Evolutionary conservation across 2,329 filamentous ascomycete species (phyloP), one percentile per base, ranked within the genome.

Genomic region (Colletotrichum costaricense): DNA sequence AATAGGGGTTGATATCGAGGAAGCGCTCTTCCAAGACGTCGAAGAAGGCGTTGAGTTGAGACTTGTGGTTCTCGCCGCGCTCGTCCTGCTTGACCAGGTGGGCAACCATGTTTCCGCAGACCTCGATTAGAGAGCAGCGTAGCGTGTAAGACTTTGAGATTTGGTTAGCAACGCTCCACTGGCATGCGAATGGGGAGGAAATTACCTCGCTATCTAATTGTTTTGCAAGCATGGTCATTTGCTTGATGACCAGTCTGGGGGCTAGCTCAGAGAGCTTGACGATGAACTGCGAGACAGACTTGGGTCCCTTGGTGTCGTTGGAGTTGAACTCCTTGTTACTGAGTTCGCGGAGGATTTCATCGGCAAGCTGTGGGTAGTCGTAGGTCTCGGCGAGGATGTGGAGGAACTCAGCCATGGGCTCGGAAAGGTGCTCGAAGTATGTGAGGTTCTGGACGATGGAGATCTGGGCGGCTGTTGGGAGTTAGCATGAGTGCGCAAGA

Each of bases 301-400:
- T 99, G 14, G 97, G 97, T 0, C 97, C 97, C 80, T 93, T 95
- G 1, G 94, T 95, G 82, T 99, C 97, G 79, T 97, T 99, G 75
- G 93, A 96, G 83, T 97, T 98, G 86, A 98, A 99, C 80, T 98
- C 96, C 81, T 98, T 99, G 84, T 95, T 98, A 81, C 95, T 97
- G 76, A 99, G 90, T 80, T 99, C 97, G 78, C 95, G 93, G 72
- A 99, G 84, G 35, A 98, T 94, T 80, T 99, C 97, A 81, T 98
- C 97, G 5, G 95, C 93, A 9, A 99, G 88, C 79, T 99, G 97
- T 19, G 95, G 94, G 81, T 98, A 97, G 83, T 99, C 97, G 84
- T 98, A 99, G 85, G 98, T 96, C 81, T 98, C 95, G 1, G 95
- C 93, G 30, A 99, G 87, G 79, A 98, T 99, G 78, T 98, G 95